phyloP scores from a whole-genome alignment of 2,329 filamentous ascomycete genomes.

The Magnaporthiopsis incrustans region DNA sequence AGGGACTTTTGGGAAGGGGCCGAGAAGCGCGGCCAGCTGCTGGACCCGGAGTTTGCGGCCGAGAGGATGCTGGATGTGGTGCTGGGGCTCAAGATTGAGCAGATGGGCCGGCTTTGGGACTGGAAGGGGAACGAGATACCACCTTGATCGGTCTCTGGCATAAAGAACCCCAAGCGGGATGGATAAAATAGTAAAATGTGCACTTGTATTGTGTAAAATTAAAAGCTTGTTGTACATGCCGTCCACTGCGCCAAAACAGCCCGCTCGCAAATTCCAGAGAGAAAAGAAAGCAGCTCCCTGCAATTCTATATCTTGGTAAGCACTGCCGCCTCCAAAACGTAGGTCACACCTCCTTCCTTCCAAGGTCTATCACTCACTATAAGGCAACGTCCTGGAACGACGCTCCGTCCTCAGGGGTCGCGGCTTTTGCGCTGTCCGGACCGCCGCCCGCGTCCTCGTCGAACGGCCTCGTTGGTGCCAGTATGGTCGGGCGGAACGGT shows the following conservation, averaged over 20 bases:
- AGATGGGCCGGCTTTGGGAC: slow-evolving; percentile 60
- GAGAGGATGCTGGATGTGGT: slow-evolving; percentile 56
- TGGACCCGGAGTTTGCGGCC: slow-evolving; percentile 58
- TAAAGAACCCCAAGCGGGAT: no score
- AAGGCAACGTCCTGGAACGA: slow-evolving; percentile 60
- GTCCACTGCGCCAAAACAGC: slow-evolving; percentile 1
- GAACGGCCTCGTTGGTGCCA: slow-evolving; percentile 11
- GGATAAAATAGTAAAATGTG: background rate
- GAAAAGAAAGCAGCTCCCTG: background rate
- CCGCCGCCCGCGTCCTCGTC: slow-evolving; percentile 14
- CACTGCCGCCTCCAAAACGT: background rate
- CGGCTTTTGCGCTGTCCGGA: slow-evolving; percentile 27
- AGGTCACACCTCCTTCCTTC: background rate
- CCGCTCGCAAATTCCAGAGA: background rate
- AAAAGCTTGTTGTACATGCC: background rate
- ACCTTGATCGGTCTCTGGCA: slow-evolving; percentile 31
- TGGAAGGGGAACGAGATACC: slow-evolving; percentile 58
- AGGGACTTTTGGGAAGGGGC: slow-evolving; percentile 63
- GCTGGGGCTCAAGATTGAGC: slow-evolving; percentile 33
- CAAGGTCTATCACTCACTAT: slow-evolving; percentile 21
- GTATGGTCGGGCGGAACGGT: slow-evolving; percentile 33
- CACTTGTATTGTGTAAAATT: background rate
- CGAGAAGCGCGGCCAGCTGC: slow-evolving; percentile 49
- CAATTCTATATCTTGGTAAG: background rate
- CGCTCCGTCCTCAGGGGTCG: slow-evolving; percentile 43